Evolutionary conservation across 140 eudicot species (phyloP).

Genomic region (Anethum foeniculum): DNA sequence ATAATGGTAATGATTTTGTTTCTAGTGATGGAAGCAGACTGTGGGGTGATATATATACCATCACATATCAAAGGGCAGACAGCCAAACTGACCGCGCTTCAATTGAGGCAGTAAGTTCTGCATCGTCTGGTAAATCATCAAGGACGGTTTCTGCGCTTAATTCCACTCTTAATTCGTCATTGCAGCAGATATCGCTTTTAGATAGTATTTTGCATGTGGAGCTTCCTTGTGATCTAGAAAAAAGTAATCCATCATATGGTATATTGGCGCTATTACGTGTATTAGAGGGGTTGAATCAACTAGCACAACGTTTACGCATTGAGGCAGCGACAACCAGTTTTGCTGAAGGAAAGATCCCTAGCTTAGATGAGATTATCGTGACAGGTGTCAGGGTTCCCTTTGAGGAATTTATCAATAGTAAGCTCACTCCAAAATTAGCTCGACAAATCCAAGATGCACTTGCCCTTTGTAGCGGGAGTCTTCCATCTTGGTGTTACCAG

Average conservation of each 20-base stretch:
- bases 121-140: constrained; percentile 37
- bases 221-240: constrained; percentile 85
- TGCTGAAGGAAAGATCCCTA: constrained; percentile 57
- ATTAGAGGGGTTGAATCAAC: constrained; percentile 82
- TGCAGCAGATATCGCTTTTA: constrained; percentile 43
- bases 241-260: constrained; percentile 61
- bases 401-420: constrained; percentile 62
- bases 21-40: constrained; percentile 87
- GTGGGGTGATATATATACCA: constrained; percentile 73
- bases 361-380: constrained; percentile 37
- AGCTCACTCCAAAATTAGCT: constrained; percentile 86
- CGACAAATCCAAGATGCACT: constrained; percentile 89
- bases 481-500: constrained; percentile 97
- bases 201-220: constrained; percentile 78
- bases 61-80: constrained; percentile 71
- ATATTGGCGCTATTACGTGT: constrained; percentile 65
- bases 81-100: constrained; percentile 34
- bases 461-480: constrained; percentile 88
- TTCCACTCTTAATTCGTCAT: constrained; percentile 29
- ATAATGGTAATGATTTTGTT: constrained; percentile 53
- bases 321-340: constrained; percentile 41
- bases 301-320: constrained; percentile 64
- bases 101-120: constrained; percentile 29
- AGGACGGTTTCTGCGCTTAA: constrained; percentile 44
- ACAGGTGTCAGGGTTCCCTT: constrained; percentile 43